Base-by-base conservation (phyloP, 768 basidiomycete species). In the Lanmaoa pseudosensibilis region DNA sequence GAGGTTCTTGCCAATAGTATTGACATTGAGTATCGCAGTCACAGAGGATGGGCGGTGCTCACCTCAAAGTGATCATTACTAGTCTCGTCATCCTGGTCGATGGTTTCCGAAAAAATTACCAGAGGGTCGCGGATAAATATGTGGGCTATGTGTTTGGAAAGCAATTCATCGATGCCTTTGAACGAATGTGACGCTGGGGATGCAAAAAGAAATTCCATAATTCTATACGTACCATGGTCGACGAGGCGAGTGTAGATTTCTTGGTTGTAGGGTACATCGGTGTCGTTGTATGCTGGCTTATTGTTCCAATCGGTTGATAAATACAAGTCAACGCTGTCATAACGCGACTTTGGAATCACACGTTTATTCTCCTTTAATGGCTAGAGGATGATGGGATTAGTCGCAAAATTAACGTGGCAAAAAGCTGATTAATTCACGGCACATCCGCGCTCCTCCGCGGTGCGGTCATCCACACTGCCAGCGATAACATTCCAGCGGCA, bases 401-500 rank as follows among this genome's bases (percentile, higher is more conserved):
- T 38, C 12, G 30, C n/a, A 49, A 45, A 6, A 44, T 49, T 50
- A 50, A 52, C 33, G 43, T 50, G 33, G 52, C 37, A 41, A 55
- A 52, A 58, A 56, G 54, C 55, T 5, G 9, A 16, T 54, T 19
- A 6, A 90, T 92, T 82, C 88, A 90, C 57, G 45, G 11, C 27
- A 27, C 88, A 60, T 6, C 95, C 95, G 54, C 96, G 85, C 72
- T 99, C 97, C 70, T 98, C 96, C 59, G 88, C 85, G 15, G 94
- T 98, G 49, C 97, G 85, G 73, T 98, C 96, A 66, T 99, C 97
- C 0, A 99, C 96, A 65, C 92, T 93, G n/a, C 91, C 97, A 11
- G 97, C 90, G 60, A 99, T 97, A 11, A 99, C 97, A 65, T 98
- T 92, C 97, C 97, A 99, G 41, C 97, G 85, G 66, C 92, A 97